Percentiles rank a stretch among this genome's conserved stretches.
These are phyloP conservation scores for Ophiocordyceps sinensis DNA, from an alignment of 2,329 filamentous ascomycete species.

Conservation along the genomic window DNA sequence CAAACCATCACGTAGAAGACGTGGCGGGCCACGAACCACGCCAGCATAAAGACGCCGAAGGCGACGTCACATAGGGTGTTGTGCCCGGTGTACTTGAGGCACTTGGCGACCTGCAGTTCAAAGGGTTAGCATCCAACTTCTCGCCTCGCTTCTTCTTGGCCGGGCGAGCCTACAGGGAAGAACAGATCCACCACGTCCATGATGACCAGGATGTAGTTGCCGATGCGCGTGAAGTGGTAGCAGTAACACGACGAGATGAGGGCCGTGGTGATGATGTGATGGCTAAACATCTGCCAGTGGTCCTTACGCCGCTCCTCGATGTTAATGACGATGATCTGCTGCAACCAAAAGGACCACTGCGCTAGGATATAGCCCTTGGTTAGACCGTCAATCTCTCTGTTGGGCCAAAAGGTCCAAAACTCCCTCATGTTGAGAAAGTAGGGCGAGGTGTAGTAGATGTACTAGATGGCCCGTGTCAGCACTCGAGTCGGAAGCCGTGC, in stretches of 20 bases:
- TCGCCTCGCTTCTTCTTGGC: not conserved
- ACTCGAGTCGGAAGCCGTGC: not conserved
- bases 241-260: conserved; percentile 73
- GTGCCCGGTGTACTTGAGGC: conserved; percentile 78
- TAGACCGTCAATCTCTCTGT: conserved; percentile 55
- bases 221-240: conserved; percentile 76
- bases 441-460: conserved; percentile 62
- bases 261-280: conserved; percentile 78
- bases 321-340: conserved; percentile 87
- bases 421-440: conserved; percentile 66
- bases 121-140: not conserved
- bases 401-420: conserved; percentile 77
- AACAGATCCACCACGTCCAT: conserved; percentile 92
- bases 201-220: conserved; percentile 74
- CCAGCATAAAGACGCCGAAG: conserved; percentile 74
- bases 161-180: conserved; percentile 52
- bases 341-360: conserved; percentile 85
- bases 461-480: conserved; percentile 31
- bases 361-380: conserved; percentile 84
- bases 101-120: conserved; percentile 59
- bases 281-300: conserved; percentile 87
- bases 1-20: conserved; percentile 64
- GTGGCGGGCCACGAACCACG: conserved; percentile 76
- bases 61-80: conserved; percentile 63
- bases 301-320: conserved; percentile 93